Evolutionary conservation across 805 yeast genomes (phyloP).

Genomic region (Lachancea quebecensis): DNA sequence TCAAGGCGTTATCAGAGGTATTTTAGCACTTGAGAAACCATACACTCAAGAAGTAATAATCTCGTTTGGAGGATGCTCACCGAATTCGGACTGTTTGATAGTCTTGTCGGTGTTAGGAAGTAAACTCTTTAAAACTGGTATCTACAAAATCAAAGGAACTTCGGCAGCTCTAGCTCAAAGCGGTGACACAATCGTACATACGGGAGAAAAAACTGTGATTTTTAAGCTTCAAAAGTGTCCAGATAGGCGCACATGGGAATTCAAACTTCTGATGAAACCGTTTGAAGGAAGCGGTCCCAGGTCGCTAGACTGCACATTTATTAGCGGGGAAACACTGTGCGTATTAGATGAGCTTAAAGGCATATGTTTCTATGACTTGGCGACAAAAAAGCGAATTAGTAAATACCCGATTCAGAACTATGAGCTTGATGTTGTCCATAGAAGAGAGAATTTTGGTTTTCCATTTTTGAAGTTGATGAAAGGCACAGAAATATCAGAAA

Average conservation of each 20-base stretch:
- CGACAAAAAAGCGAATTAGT: too few relatives aligned
- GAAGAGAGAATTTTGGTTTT: too few relatives aligned
- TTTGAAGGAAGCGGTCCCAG: neutral
- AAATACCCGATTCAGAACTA: too few relatives aligned
- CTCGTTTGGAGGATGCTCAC: neutral
- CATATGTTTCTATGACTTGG: too few relatives aligned
- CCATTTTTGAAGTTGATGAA: too few relatives aligned
- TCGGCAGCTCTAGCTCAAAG: neutral
- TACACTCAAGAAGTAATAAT: neutral
- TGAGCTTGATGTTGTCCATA: too few relatives aligned
- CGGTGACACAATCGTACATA: neutral
- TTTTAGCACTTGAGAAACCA: neutral
- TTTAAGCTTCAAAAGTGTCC: neutral
- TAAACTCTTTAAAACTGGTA: neutral
- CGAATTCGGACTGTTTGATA: neutral
- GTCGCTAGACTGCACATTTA: neutral
- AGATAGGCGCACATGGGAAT: neutral
- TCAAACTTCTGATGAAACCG: neutral
- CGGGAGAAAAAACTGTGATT: neutral
- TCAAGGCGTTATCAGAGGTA: neutral
- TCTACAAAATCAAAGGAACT: neutral
- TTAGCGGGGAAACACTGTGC: neutral
- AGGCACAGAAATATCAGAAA: too few relatives aligned
- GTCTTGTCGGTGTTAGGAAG: neutral
- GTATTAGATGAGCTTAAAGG: neutral